Conservation (phyloP, 306 rosid genomes). For the Prosopis cineraria region DNA sequence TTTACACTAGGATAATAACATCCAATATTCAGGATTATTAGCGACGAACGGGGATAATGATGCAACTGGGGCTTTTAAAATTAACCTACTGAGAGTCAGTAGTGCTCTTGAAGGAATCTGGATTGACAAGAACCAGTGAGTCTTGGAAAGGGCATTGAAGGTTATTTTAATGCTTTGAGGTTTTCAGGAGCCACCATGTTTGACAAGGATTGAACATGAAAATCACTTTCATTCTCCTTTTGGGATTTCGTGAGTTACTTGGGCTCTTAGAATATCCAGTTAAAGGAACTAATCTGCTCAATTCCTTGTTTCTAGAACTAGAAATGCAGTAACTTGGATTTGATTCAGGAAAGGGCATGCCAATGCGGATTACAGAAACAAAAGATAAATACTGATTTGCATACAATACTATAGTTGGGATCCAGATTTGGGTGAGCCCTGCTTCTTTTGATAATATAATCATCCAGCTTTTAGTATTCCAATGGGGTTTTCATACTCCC, state of each 20-base stretch:
- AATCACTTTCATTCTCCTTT: not conserved
- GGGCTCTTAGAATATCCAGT: not conserved
- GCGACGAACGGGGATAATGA: conserved; percentile 21
- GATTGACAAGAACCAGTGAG: not conserved
- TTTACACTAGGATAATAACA: not conserved
- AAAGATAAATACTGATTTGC: not conserved
- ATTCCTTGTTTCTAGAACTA: not conserved
- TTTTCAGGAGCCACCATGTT: not conserved
- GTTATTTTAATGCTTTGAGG: not conserved
- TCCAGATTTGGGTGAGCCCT: not conserved
- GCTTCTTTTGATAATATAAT: not conserved
- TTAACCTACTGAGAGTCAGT: not conserved
- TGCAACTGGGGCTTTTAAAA: not conserved
- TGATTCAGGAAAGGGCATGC: not conserved
- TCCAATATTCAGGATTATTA: not conserved
- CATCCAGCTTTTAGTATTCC: not conserved
- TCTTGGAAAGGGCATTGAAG: not conserved
- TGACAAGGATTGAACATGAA: not conserved
- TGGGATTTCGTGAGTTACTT: not conserved
- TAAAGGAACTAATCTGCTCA: not conserved
- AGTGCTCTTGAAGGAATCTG: not conserved
- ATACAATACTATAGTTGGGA: not conserved
- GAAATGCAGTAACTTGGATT: not conserved
- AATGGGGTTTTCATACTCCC: not conserved
- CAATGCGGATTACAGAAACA: not conserved